Evolutionary conservation across 2,329 filamentous ascomycete genomes (phyloP).

Genomic region (Exophiala alcalophila): DNA sequence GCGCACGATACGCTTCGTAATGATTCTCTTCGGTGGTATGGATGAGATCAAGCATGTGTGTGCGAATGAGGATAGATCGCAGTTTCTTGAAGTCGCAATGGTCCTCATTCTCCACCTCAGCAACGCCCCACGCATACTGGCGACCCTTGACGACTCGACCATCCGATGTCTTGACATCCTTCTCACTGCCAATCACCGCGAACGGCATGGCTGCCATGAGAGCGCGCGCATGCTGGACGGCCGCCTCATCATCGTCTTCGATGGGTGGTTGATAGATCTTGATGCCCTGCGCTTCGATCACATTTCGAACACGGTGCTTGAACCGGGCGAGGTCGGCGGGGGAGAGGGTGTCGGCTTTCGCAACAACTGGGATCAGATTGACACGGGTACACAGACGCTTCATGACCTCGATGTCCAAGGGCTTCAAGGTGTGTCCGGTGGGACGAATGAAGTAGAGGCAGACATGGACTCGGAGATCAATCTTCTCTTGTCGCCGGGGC

Average conservation of each 20-base stretch:
- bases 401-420: conserved; percentile 99
- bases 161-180: conserved; percentile 95
- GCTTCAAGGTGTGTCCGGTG: conserved; percentile 97
- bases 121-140: conserved; percentile 98
- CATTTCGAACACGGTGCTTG: conserved; percentile 90
- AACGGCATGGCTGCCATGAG: conserved; percentile 98
- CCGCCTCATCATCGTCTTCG: conserved; percentile 97
- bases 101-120: conserved; percentile 99
- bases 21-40: conserved; percentile 99
- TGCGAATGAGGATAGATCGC: conserved; percentile 95
- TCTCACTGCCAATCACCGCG: conserved; percentile 97
- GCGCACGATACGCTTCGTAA: conserved; percentile 98
- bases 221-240: conserved; percentile 88
- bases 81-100: conserved; percentile 99
- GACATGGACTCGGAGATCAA: conserved; percentile 96
- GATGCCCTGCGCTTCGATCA: conserved; percentile 97
- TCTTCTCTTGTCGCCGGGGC: conserved; percentile 96
- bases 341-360: conserved; percentile 97
- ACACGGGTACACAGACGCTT: conserved; percentile 97
- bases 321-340: conserved; percentile 86
- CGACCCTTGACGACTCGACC: conserved; percentile 97
- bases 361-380: conserved; percentile 96
- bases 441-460: conserved; percentile 99
- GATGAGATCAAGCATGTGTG: conserved; percentile 99
- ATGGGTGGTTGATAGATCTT: conserved; percentile 98